Evolutionary conservation across 768 basidiomycete genomes (phyloP).

Genomic region (Rhodotorula taiwanensis): DNA sequence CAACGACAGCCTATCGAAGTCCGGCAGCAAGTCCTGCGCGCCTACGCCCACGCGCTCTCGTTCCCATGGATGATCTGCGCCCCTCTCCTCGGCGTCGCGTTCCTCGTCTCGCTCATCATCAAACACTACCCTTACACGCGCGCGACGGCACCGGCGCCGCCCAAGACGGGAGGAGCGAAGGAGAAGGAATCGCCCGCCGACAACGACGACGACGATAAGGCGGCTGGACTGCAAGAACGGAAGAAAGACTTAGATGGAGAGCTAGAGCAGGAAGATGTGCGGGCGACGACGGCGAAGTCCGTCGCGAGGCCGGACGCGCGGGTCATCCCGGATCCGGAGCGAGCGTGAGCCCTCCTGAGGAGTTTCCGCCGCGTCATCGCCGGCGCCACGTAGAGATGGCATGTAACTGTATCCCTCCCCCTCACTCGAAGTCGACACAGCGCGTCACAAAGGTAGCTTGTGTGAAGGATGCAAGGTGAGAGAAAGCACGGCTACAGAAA

Average conservation of each 20-base stretch:
- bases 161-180: background rate
- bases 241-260: background rate
- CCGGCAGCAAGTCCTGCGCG: conserved; percentile 46
- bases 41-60: conserved; percentile 23
- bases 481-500: background rate
- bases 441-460: too few relatives aligned
- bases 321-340: too few relatives aligned
- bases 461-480: too few relatives aligned
- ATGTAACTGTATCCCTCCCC: too few relatives aligned
- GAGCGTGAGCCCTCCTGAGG: too few relatives aligned
- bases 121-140: conserved; percentile 58
- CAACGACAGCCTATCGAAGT: conserved; percentile 38
- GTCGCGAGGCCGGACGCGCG: too few relatives aligned
- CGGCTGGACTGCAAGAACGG: background rate
- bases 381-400: too few relatives aligned
- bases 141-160: conserved; percentile 47
- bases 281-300: too few relatives aligned
- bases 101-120: conserved; percentile 51
- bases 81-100: conserved; percentile 29
- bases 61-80: conserved; percentile 41
- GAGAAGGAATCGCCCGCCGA: background rate
- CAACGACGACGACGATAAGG: background rate
- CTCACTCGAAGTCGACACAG: too few relatives aligned
- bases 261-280: too few relatives aligned
- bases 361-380: too few relatives aligned